Evolutionary conservation across 2,329 filamentous ascomycete genomes (phyloP), one percentile per base, ranked within the genome.

Genomic region (Clonostachys byssicola): DNA sequence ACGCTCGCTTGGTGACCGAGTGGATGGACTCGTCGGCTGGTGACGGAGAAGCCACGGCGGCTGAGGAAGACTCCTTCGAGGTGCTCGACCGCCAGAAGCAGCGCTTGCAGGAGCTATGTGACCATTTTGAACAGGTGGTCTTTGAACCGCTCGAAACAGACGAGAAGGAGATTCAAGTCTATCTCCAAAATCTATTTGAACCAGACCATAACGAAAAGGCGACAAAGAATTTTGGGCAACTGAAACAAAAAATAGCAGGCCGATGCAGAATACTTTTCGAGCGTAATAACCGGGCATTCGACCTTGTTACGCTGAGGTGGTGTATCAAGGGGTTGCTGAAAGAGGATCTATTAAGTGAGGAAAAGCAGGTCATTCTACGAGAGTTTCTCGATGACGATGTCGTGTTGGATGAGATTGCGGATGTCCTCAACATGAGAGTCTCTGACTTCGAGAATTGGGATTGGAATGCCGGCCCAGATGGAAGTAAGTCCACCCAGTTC

Each of bases 381-480:
- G 36, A 39, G 36, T 39, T 39, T 18, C 36, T 39, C 12, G 36
- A 39, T 18, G 17, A 39, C 17, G 14, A n/a, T 18, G 14, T 39
- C 17, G 36, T 39, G 2, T 18, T 39, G 36, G 17, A 39, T n/a
- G 36, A 39, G 12, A 39, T 39, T n/a, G 36, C 36, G 12, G 36
- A 39, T 39, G 17, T 39, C 17, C 36, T 39, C 14, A 39, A 39
- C 12, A 39, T 39, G 36, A 39, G 36, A 18, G 14, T 39, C 36
- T n/a, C 14, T 3, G 36, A 39, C 36, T 17, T 53, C 12, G 74
- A 71, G 70, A 47, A 57, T 1, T 74, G 70, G 70, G 60, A 60
- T 13, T 61, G 70, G 36, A 18, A 39, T 12, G 36, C 3, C 36
- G 36, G 36, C 14, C 14, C 14, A n/a, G 36, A 39, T 8, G 36